Percentiles rank a stretch among this genome's conserved stretches.
These are phyloP conservation scores for Aspergillus fijiensis DNA, from an alignment of 2,329 filamentous ascomycete species.

Conservation along the genomic window DNA sequence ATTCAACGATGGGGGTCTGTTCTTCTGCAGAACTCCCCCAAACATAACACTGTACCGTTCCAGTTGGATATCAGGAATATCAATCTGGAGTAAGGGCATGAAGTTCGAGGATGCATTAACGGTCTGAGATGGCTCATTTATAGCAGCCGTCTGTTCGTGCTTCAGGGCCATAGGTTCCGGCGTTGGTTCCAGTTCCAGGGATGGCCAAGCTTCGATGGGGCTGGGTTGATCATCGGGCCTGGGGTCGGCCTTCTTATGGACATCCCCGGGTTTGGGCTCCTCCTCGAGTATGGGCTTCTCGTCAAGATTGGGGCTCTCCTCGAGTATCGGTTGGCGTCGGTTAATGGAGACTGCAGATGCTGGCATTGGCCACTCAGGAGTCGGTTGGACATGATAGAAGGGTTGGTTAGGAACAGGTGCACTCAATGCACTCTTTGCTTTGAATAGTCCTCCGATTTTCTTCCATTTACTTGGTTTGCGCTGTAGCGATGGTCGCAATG, in stretches of 20 bases:
- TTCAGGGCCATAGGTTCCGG: constrained; percentile 15
- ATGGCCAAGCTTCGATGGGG: constrained; percentile 22
- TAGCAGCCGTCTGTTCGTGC: constrained; percentile 17
- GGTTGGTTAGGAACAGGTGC: constrained; percentile 22
- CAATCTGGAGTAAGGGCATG: constrained; percentile 62
- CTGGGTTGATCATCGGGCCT: constrained; percentile 6
- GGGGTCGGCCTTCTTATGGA: background rate
- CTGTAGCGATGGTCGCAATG: constrained; percentile 20
- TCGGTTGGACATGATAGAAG: constrained; percentile 30
- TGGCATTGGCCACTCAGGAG: constrained; percentile 23
- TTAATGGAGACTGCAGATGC: constrained; percentile 23
- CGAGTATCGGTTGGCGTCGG: constrained; percentile 1
- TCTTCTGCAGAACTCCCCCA: constrained; percentile 63
- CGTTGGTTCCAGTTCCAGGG: constrained; percentile 24
- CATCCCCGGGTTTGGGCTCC: background rate
- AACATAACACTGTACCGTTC: constrained; percentile 97
- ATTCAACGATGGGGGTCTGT: constrained; percentile 34
- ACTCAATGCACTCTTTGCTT: constrained; percentile 33
- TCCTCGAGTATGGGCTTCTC: background rate
- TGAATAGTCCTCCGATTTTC: constrained; percentile 48
- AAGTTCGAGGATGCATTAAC: background rate
- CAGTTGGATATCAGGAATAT: constrained; percentile 77
- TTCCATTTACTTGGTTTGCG: constrained; percentile 48
- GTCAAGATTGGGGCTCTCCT: background rate
- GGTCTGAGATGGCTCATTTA: background rate